Evolutionary conservation across 2,329 filamentous ascomycete genomes (phyloP).

Genomic region (Neofusicoccum sp.): DNA sequence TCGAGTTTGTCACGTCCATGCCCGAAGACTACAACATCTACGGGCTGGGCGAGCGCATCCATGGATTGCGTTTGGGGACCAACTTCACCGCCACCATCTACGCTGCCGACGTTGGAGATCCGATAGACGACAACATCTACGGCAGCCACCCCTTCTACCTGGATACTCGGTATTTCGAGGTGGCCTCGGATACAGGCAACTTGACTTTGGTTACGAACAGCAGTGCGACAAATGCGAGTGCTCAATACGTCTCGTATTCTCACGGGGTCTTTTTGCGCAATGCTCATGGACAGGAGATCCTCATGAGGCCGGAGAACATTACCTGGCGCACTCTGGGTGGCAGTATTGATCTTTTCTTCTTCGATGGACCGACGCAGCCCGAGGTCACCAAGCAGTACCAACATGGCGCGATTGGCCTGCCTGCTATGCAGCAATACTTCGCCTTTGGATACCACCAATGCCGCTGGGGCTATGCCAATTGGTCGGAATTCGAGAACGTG

Average conservation of each 20-base stretch:
- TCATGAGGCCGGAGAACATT: conserved; percentile 62
- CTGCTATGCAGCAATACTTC: conserved; percentile 79
- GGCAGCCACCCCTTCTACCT: conserved; percentile 76
- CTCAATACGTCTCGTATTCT: conserved; percentile 63
- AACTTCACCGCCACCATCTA: conserved; percentile 69
- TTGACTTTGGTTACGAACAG: conserved; percentile 55
- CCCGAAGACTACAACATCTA: conserved; percentile 74
- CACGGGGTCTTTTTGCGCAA: conserved; percentile 79
- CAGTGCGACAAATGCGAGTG: conserved; percentile 27
- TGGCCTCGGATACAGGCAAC: conserved; percentile 46
- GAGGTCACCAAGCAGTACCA: conserved; percentile 72
- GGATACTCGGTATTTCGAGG: conserved; percentile 72
- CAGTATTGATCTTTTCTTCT: conserved; percentile 76
- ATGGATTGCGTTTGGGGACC: conserved; percentile 67
- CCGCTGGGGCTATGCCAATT: conserved; percentile 77
- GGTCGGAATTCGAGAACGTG: conserved; percentile 62
- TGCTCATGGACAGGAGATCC: conserved; percentile 70
- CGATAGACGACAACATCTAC: conserved; percentile 67
- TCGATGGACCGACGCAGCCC: conserved; percentile 66
- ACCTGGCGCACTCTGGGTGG: conserved; percentile 76
- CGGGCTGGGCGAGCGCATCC: conserved; percentile 71
- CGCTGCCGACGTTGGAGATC: conserved; percentile 66
- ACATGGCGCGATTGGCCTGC: conserved; percentile 63
- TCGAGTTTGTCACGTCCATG: conserved; percentile 66
- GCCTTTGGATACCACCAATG: conserved; percentile 81